Evolutionary conservation across 2,329 filamentous ascomycete genomes (phyloP).

Genomic region (Pleoardoris graminearum): DNA sequence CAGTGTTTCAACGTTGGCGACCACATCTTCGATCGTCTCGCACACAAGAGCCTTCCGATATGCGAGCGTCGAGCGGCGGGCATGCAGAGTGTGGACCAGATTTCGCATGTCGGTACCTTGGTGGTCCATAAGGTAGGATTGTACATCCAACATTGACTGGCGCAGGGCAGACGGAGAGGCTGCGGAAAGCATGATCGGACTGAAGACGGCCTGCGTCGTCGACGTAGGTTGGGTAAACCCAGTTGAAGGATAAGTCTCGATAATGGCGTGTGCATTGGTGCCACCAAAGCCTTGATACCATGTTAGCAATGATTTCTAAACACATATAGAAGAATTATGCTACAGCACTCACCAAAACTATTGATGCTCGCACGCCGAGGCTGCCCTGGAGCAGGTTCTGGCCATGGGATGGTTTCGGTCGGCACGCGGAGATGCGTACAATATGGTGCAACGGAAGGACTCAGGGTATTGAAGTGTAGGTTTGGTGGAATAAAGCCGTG

Average conservation of each 20-base stretch:
- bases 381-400: background rate
- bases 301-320: background rate
- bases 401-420: slow-evolving; percentile 12
- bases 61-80: slow-evolving; percentile 25
- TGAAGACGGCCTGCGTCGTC: background rate
- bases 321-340: background rate
- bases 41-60: background rate
- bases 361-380: slow-evolving; percentile 18
- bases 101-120: background rate
- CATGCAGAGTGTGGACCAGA: slow-evolving; percentile 13
- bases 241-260: slow-evolving; percentile 17
- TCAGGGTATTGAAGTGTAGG: slow-evolving; percentile 14
- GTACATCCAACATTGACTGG: background rate
- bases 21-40: background rate
- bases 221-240: no score
- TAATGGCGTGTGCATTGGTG: slow-evolving; percentile 27
- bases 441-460: slow-evolving; percentile 11
- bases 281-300: slow-evolving; percentile 26
- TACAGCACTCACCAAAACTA: slow-evolving; percentile 17
- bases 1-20: background rate
- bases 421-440: slow-evolving; percentile 12
- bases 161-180: background rate
- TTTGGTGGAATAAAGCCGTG: slow-evolving; percentile 36
- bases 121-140: background rate
- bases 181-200: background rate